Percentiles rank a stretch among this genome's conserved stretches.
These are phyloP conservation scores for Artemisia argyi DNA, from an alignment of 129 eudicot species.

Conservation along the genomic window DNA sequence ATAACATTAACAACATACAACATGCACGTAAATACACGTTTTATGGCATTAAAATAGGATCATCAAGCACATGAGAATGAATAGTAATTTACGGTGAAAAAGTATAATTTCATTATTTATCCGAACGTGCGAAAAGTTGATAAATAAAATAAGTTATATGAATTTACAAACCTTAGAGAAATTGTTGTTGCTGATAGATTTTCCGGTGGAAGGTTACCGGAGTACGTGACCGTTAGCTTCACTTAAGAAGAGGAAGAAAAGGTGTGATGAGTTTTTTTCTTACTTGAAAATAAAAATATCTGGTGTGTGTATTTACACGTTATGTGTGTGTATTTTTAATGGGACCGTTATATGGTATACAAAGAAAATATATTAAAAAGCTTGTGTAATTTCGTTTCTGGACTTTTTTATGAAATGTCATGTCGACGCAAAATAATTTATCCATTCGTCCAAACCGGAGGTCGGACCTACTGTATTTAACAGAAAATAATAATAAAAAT, in stretches of 20 bases:
- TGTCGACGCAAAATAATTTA: too few species aligned
- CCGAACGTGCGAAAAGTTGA: neutral
- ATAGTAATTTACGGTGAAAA: constrained; percentile 15
- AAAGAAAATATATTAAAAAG: constrained; percentile 4
- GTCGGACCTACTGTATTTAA: too few species aligned
- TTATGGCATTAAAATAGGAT: constrained; percentile 47
- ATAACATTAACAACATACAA: constrained; percentile 24
- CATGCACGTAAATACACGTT: constrained; percentile 19
- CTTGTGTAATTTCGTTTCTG: neutral
- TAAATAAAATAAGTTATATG: constrained; percentile 5
- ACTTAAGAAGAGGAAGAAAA: constrained; percentile 32
- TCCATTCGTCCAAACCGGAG: too few species aligned
- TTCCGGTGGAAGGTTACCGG: constrained; percentile 23
- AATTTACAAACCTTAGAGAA: constrained; percentile 6
- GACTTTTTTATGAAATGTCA: too few species aligned
- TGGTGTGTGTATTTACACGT: constrained; percentile 26
- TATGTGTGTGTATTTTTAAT: constrained; percentile 12
- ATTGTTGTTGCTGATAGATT: constrained; percentile 5
- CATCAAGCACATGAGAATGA: constrained; percentile 29
- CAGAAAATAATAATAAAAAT: too few species aligned
- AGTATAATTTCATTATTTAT: neutral
- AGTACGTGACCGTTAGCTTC: constrained; percentile 11
- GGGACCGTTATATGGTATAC: constrained; percentile 20
- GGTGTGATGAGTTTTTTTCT: constrained; percentile 14
- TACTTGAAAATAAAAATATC: constrained; percentile 40